Percentiles rank a stretch among this genome's conserved stretches.
phyloP scores from a whole-genome alignment of 495 filamentous ascomycete genomes.

The Xylaria curta region DNA sequence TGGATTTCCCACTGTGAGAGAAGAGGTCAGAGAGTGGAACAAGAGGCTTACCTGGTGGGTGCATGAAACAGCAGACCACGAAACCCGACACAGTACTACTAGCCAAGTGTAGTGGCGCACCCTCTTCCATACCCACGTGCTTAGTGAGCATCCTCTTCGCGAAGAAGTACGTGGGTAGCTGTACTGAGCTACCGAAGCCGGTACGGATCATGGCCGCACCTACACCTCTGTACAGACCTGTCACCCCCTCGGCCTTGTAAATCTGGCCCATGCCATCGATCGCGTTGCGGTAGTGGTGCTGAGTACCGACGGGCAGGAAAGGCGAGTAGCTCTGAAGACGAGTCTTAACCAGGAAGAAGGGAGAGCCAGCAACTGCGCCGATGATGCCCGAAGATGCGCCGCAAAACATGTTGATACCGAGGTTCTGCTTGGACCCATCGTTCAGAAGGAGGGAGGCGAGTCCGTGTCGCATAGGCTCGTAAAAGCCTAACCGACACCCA shows the following conservation, averaged over 20 bases:
- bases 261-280: constrained; percentile 83
- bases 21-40: constrained; percentile 13
- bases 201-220: constrained; percentile 96
- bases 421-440: constrained; percentile 75
- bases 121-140: constrained; percentile 89
- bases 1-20: not conserved
- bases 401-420: constrained; percentile 90
- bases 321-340: constrained; percentile 93
- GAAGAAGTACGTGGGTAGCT: constrained; percentile 98
- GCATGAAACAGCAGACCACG: constrained; percentile 97
- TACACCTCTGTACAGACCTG: constrained; percentile 86
- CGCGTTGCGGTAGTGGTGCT: constrained; percentile 89
- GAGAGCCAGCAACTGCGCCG: constrained; percentile 87
- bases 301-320: constrained; percentile 93
- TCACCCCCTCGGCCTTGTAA: constrained; percentile 74
- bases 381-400: constrained; percentile 88
- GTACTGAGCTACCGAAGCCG: constrained; percentile 92
- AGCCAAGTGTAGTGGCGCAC: constrained; percentile 84
- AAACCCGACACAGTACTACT: constrained; percentile 92
- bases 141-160: constrained; percentile 83
- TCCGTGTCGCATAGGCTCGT: constrained; percentile 84
- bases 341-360: constrained; percentile 99
- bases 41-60: constrained; percentile 77
- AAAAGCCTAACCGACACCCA: constrained; percentile 95
- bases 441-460: constrained; percentile 70